Evolutionary conservation across 2,329 filamentous ascomycete species (phyloP).

Genomic region (Aspergillus glaucus): DNA sequence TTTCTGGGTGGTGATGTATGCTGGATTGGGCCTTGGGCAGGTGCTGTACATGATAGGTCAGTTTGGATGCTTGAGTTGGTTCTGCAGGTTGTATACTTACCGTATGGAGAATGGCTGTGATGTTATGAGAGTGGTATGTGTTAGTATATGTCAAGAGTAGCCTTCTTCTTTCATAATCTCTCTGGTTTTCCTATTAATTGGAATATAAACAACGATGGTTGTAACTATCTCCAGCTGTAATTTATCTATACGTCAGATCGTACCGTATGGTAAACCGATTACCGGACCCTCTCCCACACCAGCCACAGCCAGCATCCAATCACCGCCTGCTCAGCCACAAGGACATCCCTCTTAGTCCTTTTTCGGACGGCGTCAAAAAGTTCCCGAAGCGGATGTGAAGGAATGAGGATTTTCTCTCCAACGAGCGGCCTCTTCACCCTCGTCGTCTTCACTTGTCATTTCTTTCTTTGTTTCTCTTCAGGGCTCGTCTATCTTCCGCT

Average conservation of each 20-base stretch:
- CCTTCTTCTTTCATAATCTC: not conserved
- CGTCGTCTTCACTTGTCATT: constrained; percentile 1
- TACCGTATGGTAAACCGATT: constrained; percentile 1
- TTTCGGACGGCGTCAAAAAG: constrained; percentile 8
- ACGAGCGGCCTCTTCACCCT: constrained; percentile 15
- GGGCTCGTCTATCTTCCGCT: not conserved
- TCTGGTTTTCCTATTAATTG: not conserved
- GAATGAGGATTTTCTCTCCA: constrained; percentile 13
- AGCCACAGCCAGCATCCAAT: constrained; percentile 6
- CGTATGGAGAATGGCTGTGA: not conserved
- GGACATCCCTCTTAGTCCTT: constrained; percentile 1
- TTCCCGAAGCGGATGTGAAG: constrained; percentile 12
- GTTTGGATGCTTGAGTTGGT: constrained; percentile 9
- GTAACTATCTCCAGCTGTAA: not conserved
- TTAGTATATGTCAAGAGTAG: not conserved
- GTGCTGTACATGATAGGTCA: constrained; percentile 13
- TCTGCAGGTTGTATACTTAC: constrained; percentile 5
- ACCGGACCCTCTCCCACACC: constrained; percentile 1
- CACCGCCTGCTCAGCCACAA: constrained; percentile 3
- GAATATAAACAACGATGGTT: no score
- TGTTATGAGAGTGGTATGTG: not conserved
- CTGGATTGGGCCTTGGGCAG: not conserved
- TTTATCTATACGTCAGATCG: not conserved
- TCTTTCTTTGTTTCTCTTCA: not conserved
- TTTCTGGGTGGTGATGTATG: not conserved